These are phyloP conservation scores for Gamsiella multidivaricata DNA, from an alignment of 192 early-diverging fungal species.

Conservation along the genomic window DNA sequence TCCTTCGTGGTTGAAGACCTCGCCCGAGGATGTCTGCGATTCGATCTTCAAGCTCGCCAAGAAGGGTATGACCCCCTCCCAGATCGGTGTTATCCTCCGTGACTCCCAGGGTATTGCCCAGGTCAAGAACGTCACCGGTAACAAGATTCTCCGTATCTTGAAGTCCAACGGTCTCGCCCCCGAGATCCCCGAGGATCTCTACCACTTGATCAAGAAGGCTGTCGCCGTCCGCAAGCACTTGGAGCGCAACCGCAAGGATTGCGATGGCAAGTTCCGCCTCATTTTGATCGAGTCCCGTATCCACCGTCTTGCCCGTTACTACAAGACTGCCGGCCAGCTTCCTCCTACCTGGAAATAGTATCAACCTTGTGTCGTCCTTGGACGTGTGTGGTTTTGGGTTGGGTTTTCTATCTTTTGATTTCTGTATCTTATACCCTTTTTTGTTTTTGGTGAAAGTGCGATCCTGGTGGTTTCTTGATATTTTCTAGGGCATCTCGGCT, in stretches of 20 bases:
- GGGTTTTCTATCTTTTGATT: no score
- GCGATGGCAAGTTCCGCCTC: constrained; percentile 98
- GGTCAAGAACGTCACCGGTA: constrained; percentile 96
- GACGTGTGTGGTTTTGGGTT: no score
- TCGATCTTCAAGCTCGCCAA: constrained; percentile 99
- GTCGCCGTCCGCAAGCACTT: constrained; percentile 98
- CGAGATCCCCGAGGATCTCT: constrained; percentile 98
- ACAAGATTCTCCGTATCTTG: constrained; percentile 99
- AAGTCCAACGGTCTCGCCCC: constrained; percentile 96
- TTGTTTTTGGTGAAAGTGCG: no score
- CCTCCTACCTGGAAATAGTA: constrained; percentile 99
- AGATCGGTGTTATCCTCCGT: constrained; percentile 97
- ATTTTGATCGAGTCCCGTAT: constrained; percentile 99
- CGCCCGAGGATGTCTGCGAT: constrained; percentile 96
- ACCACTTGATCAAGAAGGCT: constrained; percentile 99
- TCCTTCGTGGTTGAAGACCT: constrained; percentile 98
- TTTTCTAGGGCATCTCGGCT: no score
- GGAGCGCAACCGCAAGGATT: constrained; percentile 99
- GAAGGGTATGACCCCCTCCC: constrained; percentile 98
- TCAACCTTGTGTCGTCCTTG: constrained; percentile 8
- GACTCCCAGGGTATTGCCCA: constrained; percentile 98
- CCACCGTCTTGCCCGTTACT: constrained; percentile 98
- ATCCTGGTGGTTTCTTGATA: no score
- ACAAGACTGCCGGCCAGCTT: constrained; percentile 96
- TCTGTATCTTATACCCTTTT: background rate